A percentile compares a stretch with the other conserved stretches of the same genome.
These are phyloP conservation scores for Aspergillus sclerotioniger DNA, from an alignment of 495 filamentous ascomycete species.

Conservation along the genomic window DNA sequence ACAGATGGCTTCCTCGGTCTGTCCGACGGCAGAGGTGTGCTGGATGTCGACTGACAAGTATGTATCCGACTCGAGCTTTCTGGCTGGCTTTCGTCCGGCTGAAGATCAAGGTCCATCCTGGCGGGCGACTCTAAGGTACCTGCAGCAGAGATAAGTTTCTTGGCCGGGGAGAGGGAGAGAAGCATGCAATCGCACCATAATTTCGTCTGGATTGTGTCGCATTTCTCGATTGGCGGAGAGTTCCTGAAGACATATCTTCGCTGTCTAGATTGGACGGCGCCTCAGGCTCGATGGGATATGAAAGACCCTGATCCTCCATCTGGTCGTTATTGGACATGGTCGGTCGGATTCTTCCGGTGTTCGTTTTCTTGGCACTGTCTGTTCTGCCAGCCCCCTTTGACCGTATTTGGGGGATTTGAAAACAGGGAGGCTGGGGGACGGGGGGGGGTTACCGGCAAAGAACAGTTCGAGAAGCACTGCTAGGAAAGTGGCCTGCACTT, in stretches of 20 bases:
- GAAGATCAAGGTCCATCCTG: slow-evolving; percentile 24
- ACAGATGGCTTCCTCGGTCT: slow-evolving; percentile 70
- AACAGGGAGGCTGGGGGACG: slow-evolving; percentile 14
- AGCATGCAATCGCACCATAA: slow-evolving; percentile 29
- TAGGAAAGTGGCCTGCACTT: slow-evolving; percentile 22
- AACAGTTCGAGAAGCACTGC: slow-evolving; percentile 11
- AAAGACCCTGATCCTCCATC: slow-evolving; percentile 5
- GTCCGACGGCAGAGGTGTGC: slow-evolving; percentile 52
- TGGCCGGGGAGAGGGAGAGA: background rate
- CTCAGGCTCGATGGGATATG: slow-evolving; percentile 7
- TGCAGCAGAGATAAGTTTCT: slow-evolving; percentile 20
- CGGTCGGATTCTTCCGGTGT: background rate
- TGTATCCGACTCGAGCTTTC: slow-evolving; percentile 29
- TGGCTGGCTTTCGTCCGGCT: slow-evolving; percentile 31
- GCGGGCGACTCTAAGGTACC: slow-evolving; percentile 40
- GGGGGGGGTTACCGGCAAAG: slow-evolving; percentile 10
- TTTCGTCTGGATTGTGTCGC: slow-evolving; percentile 28
- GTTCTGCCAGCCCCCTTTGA: slow-evolving; percentile 2
- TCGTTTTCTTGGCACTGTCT: background rate
- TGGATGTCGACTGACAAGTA: slow-evolving; percentile 50
- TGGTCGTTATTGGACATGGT: slow-evolving; percentile 12
- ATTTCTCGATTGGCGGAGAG: slow-evolving; percentile 22
- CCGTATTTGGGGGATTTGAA: slow-evolving; percentile 6
- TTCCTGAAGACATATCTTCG: slow-evolving; percentile 20
- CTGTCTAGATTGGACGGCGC: slow-evolving; percentile 12